Conservation (phyloP, 768 basidiomycete species). For the Termitomyces heimii region DNA sequence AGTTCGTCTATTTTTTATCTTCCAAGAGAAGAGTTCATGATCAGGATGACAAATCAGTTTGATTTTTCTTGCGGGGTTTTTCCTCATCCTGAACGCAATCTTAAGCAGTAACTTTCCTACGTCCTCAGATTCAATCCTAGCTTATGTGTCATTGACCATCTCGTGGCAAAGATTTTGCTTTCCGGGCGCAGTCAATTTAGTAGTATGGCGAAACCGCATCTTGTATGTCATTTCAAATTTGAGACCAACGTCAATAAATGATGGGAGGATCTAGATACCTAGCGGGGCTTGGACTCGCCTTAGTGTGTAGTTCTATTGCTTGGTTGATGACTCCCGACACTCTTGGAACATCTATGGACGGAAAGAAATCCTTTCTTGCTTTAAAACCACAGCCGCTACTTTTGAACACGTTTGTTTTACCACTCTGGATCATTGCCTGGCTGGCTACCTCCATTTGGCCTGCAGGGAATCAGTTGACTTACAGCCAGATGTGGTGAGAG, state of each 20-base stretch:
- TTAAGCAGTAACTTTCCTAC: background rate
- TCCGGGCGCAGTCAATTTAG: background rate
- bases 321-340: background rate
- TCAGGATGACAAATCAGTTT: background rate
- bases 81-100: background rate
- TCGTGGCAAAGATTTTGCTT: background rate
- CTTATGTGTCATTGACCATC: background rate
- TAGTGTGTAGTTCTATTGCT: background rate
- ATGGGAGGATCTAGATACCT: background rate
- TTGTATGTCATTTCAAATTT: background rate
- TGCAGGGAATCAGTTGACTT: background rate
- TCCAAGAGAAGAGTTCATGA: background rate
- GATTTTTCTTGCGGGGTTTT: background rate
- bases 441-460: conserved; percentile 5
- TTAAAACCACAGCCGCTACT: background rate
- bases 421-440: conserved; percentile 8
- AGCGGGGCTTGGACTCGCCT: background rate
- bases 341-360: background rate
- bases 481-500: background rate
- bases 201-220: background rate
- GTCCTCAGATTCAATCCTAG: background rate
- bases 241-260: background rate
- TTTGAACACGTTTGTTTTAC: background rate
- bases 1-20: background rate
- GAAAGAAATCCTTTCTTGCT: background rate